Base-by-base conservation (phyloP, 2,329 filamentous ascomycete genomes). In the Phyllosticta capitalensis region DNA sequence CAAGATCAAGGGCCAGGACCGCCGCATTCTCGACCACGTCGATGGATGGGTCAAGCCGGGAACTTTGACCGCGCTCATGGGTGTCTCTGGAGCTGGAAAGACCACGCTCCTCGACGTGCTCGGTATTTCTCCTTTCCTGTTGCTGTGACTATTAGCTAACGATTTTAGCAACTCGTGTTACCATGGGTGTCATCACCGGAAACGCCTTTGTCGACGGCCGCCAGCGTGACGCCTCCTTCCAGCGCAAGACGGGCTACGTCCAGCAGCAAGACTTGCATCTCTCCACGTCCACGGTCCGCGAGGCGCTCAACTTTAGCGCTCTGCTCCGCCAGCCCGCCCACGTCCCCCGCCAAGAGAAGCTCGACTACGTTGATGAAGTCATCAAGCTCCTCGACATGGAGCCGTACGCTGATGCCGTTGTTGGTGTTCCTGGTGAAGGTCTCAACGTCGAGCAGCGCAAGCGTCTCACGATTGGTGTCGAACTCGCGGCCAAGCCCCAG, bases 31-130 rank as follows among this genome's bases (percentile, higher is more conserved):
- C 60, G 84, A 95, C 66, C 78, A 91, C 63, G 87, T 95, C 14
- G 87, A 92, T 68, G 90, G 90, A 33, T 95, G 88, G 87, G 89
- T 95, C 59, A 91, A 92, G 72, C 90, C 90, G 3, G 90, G 90
- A 58, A 94, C 88, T 6, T 74, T 92, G 56, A 95, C 90, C 10
- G 90, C 88, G 52, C 78, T 94, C 3, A 94, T 94, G 89, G 88
- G 63, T 52, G 64, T 63, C 9, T 63, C 64, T 28, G 90, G 91
- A 63, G 90, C 91, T 14, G 91, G 90, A 60, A 96, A 95, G 73
- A 95, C 91, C 0, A 95, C 90, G 1, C 80, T 95, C 21, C 74
- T 95, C 55, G 84, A 96, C 75, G 83, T 90, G 62, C 79, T 96
- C 67, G 24, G 24, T 26, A 4, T 26, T 26, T 26, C 24, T 7